Percentiles rank a stretch among this genome's conserved stretches.
Evolutionary conservation across 192 early-diverging fungal species (phyloP).

Genomic region (Phlyctochytrium planicorne): DNA sequence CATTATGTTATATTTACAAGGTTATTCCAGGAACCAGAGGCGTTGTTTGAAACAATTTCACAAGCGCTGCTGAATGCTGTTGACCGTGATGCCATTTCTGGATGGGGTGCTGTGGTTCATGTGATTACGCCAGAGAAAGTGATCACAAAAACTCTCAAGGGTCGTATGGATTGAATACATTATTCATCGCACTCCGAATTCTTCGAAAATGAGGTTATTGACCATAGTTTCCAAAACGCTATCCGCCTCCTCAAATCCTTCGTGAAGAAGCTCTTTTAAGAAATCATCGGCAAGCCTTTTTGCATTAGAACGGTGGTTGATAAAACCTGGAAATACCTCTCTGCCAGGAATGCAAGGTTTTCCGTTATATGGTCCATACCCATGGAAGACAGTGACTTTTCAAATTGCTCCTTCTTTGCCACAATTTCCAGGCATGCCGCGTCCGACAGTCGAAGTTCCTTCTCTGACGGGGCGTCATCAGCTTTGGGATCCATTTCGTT

Average conservation of each 20-base stretch:
- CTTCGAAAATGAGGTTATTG: not conserved
- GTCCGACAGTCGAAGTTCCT: too few relatives aligned
- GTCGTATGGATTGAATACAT: slow-evolving; percentile 49
- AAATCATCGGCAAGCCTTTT: not conserved
- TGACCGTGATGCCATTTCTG: slow-evolving; percentile 90
- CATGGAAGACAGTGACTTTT: too few relatives aligned
- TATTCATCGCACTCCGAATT: not conserved
- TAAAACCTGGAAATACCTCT: too few relatives aligned
- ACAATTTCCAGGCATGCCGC: too few relatives aligned
- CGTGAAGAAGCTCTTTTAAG: not conserved
- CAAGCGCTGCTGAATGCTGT: slow-evolving; percentile 92
- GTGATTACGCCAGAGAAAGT: slow-evolving; percentile 86
- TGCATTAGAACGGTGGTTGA: not conserved
- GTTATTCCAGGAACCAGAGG: slow-evolving; percentile 77
- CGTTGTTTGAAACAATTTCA: slow-evolving; percentile 95
- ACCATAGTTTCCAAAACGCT: not conserved
- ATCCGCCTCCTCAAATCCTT: not conserved
- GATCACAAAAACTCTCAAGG: slow-evolving; percentile 85
- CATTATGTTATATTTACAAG: not conserved
- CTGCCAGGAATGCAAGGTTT: too few relatives aligned
- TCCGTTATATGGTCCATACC: too few relatives aligned
- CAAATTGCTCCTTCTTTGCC: too few relatives aligned
- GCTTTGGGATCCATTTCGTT: too few relatives aligned
- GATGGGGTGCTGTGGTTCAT: slow-evolving; percentile 96
- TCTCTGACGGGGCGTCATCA: too few relatives aligned